Percentiles rank a stretch among this genome's conserved stretches.
These are phyloP conservation scores for Coelastrella sp. DNA, from an alignment of 139 green algal genomes.

Conservation along the genomic window DNA sequence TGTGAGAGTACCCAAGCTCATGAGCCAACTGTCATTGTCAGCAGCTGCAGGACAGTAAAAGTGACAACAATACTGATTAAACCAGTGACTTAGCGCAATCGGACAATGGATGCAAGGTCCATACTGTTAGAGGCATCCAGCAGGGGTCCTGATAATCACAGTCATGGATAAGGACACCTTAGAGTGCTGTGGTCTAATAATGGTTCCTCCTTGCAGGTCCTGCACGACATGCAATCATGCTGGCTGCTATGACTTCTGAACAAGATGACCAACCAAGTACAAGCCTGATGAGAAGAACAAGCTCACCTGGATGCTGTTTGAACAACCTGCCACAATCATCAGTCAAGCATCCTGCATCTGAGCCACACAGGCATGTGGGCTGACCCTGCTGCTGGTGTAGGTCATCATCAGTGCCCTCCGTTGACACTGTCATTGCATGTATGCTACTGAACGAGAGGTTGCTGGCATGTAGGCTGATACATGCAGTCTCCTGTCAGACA, in stretches of 20 bases:
- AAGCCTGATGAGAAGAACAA: neutral
- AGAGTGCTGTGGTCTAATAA: no score
- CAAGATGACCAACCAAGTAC: no score
- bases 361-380: neutral
- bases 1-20: constrained; percentile 18
- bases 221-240: no score
- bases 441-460: constrained; percentile 19
- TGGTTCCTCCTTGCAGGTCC: no score
- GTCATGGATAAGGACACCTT: no score
- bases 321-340: constrained; percentile 12
- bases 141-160: no score
- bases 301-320: neutral
- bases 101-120: no score
- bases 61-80: no score
- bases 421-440: neutral
- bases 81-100: neutral
- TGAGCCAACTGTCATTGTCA: neutral
- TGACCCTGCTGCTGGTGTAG: constrained; percentile 18
- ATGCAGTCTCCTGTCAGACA: neutral
- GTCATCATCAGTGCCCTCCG: neutral
- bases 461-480: constrained; percentile 23
- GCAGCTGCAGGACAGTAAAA: neutral
- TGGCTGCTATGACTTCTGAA: no score
- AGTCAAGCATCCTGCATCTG: neutral
- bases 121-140: no score